phyloP scores from a whole-genome alignment of 2,329 filamentous ascomycete genomes.

The Trichoderma gracile region DNA sequence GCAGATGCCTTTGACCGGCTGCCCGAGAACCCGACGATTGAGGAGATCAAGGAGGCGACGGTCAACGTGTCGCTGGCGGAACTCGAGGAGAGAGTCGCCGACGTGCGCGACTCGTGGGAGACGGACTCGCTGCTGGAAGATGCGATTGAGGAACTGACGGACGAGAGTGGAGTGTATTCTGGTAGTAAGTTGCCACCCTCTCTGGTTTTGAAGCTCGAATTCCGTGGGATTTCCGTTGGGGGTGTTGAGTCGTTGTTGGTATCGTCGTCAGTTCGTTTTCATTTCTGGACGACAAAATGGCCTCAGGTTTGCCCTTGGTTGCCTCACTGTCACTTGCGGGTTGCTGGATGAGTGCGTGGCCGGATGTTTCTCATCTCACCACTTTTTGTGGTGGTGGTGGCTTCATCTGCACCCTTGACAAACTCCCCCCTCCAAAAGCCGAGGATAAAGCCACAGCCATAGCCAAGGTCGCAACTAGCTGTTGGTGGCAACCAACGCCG shows the following conservation, averaged over 20 bases:
- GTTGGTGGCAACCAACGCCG: background rate
- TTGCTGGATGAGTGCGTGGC: background rate
- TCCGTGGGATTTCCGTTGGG: background rate
- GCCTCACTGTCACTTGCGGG: background rate
- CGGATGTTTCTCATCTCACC: background rate
- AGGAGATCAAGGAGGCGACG: conserved; percentile 41
- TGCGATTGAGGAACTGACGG: conserved; percentile 58
- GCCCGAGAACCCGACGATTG: conserved; percentile 39
- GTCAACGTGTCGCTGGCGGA: conserved; percentile 45
- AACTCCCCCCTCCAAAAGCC: too few relatives aligned
- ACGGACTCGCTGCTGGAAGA: conserved; percentile 65
- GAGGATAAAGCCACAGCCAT: background rate
- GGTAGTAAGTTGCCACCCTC: conserved; percentile 44
- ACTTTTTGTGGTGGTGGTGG: background rate
- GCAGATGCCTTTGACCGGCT: conserved; percentile 41
- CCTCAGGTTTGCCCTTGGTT: background rate
- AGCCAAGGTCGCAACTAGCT: background rate
- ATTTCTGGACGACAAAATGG: background rate
- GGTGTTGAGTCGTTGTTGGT: background rate
- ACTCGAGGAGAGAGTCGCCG: conserved; percentile 54
- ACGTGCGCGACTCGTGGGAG: conserved; percentile 60
- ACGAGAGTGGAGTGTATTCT: conserved; percentile 50
- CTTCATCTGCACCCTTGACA: conserved; percentile 4
- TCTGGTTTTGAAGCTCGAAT: background rate
- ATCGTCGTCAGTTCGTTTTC: background rate